phyloP scores from a whole-genome alignment of 257 asterid species.

The Striga asiatica region DNA sequence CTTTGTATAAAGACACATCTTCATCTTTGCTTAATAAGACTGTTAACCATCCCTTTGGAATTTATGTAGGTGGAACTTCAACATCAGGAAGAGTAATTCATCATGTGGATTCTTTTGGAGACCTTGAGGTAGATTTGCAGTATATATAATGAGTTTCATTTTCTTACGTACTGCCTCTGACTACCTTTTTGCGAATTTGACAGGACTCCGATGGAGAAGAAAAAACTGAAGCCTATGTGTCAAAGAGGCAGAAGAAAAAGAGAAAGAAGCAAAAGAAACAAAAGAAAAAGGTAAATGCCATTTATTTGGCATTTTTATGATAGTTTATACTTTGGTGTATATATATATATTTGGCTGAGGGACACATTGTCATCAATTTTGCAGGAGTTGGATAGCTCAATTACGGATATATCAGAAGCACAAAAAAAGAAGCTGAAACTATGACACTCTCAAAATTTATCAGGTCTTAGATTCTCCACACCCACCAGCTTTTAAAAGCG shows the following conservation, averaged over 20 bases:
- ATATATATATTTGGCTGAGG: background rate
- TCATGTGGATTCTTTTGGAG: conserved; percentile 68
- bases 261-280: conserved; percentile 37
- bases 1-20: background rate
- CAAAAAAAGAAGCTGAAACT: conserved; percentile 50
- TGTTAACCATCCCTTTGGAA: background rate
- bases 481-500: background rate
- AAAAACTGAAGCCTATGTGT: conserved; percentile 7
- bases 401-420: conserved; percentile 14
- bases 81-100: conserved; percentile 64
- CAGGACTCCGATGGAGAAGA: conserved; percentile 39
- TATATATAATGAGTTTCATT: conserved; percentile 1
- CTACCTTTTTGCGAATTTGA: conserved; percentile 15
- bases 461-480: background rate
- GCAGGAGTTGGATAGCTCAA: conserved; percentile 36
- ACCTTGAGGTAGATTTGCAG: conserved; percentile 42
- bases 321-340: background rate
- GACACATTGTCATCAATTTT: conserved; percentile 8
- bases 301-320: conserved; percentile 1
- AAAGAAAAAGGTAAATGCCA: conserved; percentile 33
- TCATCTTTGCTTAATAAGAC: background rate
- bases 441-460: too few relatives aligned
- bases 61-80: conserved; percentile 61
- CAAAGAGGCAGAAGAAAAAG: conserved; percentile 36
- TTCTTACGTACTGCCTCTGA: background rate